Evolutionary conservation across 108 stramenopile species (phyloP), one percentile per base, ranked within the genome.

Genomic region (Skeletonema marinoi): DNA sequence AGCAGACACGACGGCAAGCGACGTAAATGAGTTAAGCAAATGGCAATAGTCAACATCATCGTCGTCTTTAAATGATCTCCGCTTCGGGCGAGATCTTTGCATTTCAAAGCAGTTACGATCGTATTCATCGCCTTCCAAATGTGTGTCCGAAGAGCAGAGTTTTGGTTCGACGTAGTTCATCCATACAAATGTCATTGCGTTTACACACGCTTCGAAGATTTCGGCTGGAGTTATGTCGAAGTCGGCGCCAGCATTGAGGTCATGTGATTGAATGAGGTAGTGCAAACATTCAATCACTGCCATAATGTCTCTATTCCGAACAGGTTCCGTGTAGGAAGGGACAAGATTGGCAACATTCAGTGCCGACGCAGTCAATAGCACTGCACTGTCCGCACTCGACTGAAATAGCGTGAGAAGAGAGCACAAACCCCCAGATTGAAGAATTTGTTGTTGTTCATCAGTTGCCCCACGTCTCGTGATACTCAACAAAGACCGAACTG

Each of bases 281-380:
- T 83, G 81, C 62, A 89, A 62, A 61, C 88, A 89, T 19, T 89
- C 87, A 11, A 89, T 62, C 19, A 89, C 71, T 30, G 80, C 81
- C 32, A 87, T 70, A 30, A 81, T 78, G 1, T 85, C 60, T 32
- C 50, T 44, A 5, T 64, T 75, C 4, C 83, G 78, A 16, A 64
- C 63, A 13, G 81, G 51, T 38, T 67, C 62, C 11, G 85, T 83
- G 60, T 73, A 84, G 0, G 83, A 83, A 14, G 89, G 88, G 3
- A 87, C 66, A 19, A 88, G 62, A 42, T 90, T 82, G 12, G 86
- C 84, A 19, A 88, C 79, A 46, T 84, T 86, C 73, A 90, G 32
- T n/a, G 87, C 86, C 5, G 86, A 70, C 3, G 87, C 84, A 6
- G 83, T 71, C 41, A 77, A 59, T 3, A 90, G 54, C 32, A 79